phyloP scores from a whole-genome alignment of 1,139 yeast species.

The Kodamaea plutei region DNA sequence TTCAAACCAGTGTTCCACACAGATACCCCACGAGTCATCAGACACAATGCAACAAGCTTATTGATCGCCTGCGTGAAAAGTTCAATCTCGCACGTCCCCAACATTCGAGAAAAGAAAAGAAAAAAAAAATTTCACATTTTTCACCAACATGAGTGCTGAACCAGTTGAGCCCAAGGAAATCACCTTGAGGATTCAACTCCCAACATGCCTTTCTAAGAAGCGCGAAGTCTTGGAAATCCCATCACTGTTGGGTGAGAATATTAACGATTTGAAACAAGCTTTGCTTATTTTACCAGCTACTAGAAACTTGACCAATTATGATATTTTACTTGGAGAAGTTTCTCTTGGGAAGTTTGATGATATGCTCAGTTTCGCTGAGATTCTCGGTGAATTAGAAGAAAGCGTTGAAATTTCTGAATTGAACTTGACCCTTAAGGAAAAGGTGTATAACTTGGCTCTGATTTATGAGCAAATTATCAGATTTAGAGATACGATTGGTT shows the following conservation, averaged over 20 bases:
- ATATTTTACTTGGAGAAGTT: conserved; percentile 37
- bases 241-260: conserved; percentile 37
- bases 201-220: conserved; percentile 21
- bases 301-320: conserved; percentile 59
- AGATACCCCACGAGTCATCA: too few relatives aligned
- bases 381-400: conserved; percentile 23
- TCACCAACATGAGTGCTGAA: too few relatives aligned
- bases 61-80: too few relatives aligned
- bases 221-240: conserved; percentile 31
- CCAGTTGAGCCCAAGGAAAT: conserved; percentile 13
- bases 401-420: conserved; percentile 17
- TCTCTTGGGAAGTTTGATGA: conserved; percentile 35
- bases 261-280: conserved; percentile 58
- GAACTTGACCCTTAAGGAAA: conserved; percentile 25
- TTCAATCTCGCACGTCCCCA: too few relatives aligned
- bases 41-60: too few relatives aligned
- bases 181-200: conserved; percentile 30
- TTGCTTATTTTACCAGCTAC: conserved; percentile 52
- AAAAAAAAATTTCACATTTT: too few relatives aligned
- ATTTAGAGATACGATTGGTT: conserved; percentile 44
- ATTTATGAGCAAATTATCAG: conserved; percentile 39
- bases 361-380: conserved; percentile 28
- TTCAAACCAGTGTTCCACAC: too few relatives aligned
- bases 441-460: conserved; percentile 35
- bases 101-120: too few relatives aligned